Evolutionary conservation across 129 eudicot species (phyloP).

Genomic region (Cynara cardunculus): DNA sequence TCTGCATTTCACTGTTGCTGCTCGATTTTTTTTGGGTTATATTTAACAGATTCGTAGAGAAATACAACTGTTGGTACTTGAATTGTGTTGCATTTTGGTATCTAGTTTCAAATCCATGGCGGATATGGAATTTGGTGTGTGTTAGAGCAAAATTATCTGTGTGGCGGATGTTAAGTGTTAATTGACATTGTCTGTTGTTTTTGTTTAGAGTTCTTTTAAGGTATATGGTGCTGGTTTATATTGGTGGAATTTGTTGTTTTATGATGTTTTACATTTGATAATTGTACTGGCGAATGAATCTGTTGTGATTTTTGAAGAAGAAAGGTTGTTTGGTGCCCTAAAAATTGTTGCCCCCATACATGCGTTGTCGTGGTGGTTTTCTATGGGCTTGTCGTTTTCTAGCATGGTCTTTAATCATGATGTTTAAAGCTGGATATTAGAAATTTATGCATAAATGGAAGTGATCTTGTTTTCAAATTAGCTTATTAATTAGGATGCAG

Average conservation of each 20-base stretch:
- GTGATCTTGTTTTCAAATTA: neutral
- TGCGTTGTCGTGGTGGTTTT: neutral
- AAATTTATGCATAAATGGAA: neutral
- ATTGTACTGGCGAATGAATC: neutral
- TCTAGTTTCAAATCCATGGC: neutral
- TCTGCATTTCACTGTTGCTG: slow-evolving; percentile 3
- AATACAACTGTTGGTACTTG: neutral
- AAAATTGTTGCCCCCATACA: neutral
- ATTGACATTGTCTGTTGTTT: neutral
- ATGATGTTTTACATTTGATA: neutral
- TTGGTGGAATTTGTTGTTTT: neutral
- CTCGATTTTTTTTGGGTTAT: neutral
- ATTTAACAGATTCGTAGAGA: neutral
- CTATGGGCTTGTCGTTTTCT: neutral
- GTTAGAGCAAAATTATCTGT: slow-evolving; percentile 9
- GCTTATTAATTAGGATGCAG: neutral
- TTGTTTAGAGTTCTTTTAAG: neutral
- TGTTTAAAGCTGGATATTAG: neutral
- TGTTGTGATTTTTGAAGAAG: neutral
- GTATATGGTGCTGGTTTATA: neutral
- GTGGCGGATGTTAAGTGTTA: neutral
- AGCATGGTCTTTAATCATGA: neutral
- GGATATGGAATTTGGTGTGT: slow-evolving; percentile 8
- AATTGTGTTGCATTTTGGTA: slow-evolving; percentile 1
- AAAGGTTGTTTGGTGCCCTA: neutral